Conservation (phyloP, 139 green algal genomes). For the Asterochloris erici region DNA sequence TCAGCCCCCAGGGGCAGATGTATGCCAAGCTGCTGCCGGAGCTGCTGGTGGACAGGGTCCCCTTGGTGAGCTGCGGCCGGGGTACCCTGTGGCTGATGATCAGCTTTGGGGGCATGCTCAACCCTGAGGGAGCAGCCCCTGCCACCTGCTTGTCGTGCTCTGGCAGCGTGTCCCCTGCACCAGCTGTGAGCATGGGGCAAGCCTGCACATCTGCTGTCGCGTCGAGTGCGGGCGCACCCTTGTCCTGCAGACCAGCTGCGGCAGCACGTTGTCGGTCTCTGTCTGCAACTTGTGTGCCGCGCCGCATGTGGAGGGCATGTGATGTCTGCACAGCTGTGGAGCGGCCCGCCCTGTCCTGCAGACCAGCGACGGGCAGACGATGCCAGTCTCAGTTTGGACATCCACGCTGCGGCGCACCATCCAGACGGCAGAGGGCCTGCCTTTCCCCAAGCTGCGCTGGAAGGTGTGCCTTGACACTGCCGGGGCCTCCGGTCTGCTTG, state of each 20-base stretch:
- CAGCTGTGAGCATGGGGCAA: too few species aligned
- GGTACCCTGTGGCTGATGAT: neutral
- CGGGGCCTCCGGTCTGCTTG: neutral
- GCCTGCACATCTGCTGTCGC: too few species aligned
- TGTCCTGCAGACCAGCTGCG: too few species aligned
- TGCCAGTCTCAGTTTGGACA: conserved; percentile 90
- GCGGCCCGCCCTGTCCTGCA: neutral
- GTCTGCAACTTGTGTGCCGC: too few species aligned
- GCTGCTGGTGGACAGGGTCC: conserved; percentile 59
- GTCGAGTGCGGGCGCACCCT: too few species aligned
- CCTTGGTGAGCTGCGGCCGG: conserved; percentile 26
- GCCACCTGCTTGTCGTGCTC: too few species aligned
- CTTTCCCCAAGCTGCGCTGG: conserved; percentile 87
- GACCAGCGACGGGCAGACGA: conserved; percentile 34
- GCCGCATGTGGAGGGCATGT: too few species aligned
- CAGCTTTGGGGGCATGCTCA: neutral
- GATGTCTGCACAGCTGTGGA: too few species aligned
- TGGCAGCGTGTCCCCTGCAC: too few species aligned
- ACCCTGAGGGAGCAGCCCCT: too few species aligned
- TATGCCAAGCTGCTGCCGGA: conserved; percentile 78
- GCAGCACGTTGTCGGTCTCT: too few species aligned
- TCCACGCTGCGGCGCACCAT: conserved; percentile 91
- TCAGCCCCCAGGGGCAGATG: conserved; percentile 60
- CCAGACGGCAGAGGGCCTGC: conserved; percentile 78
- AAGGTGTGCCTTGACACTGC: conserved; percentile 43